A percentile compares a stretch with the other conserved stretches of the same genome.
Conservation (phyloP, 306 rosid species). For the Hylodesmum podocarpum region DNA sequence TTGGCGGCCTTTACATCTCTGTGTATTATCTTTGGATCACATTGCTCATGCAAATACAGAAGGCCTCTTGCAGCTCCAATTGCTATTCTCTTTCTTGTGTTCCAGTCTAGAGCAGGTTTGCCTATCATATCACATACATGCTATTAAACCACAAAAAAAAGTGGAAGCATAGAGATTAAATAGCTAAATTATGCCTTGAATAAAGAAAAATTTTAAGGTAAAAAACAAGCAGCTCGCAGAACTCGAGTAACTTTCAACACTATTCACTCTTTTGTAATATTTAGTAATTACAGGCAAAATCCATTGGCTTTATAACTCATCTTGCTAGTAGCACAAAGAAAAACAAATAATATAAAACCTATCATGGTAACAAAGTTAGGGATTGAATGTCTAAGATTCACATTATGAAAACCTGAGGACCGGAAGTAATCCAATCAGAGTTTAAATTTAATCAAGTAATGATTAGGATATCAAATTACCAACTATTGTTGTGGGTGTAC, state of each 20-base stretch:
- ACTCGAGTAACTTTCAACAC: neutral
- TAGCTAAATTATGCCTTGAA: neutral
- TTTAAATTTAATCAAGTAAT: neutral
- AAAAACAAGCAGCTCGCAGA: neutral
- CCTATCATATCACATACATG: slow-evolving; percentile 45
- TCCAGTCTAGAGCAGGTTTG: slow-evolving; percentile 94
- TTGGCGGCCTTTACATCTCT: slow-evolving; percentile 98
- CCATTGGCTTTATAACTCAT: neutral
- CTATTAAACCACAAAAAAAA: neutral
- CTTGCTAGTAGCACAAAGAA: neutral
- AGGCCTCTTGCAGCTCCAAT: slow-evolving; percentile 98
- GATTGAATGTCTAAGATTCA: neutral
- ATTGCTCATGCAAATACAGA: slow-evolving; percentile 89
- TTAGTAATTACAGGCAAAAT: neutral
- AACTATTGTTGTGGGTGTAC: neutral
- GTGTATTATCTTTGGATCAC: slow-evolving; percentile 98
- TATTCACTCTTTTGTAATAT: neutral
- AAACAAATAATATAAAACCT: neutral
- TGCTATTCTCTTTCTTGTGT: slow-evolving; percentile 89
- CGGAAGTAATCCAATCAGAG: neutral
- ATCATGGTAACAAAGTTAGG: neutral
- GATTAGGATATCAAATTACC: neutral
- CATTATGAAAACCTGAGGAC: neutral
- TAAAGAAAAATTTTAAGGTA: neutral
- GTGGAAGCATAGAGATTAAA: neutral